Evolutionary conservation across 2,329 filamentous ascomycete species (phyloP), one percentile per base, ranked within the genome.

Genomic region (Colletotrichum phormii): DNA sequence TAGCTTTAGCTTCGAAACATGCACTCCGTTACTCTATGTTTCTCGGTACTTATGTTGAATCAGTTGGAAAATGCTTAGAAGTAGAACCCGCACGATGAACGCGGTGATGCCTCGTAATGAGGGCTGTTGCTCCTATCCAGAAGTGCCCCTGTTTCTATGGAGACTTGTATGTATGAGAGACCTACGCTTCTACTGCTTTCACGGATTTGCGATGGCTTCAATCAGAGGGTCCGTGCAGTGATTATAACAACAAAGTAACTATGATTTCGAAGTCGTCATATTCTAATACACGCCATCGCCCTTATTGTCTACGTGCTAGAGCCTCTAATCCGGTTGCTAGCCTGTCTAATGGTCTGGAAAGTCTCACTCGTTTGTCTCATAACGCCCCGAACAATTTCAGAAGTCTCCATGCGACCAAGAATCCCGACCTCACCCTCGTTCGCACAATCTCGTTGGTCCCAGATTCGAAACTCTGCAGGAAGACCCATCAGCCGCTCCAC

Each of bases 401-500:
- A 58, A 11, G 55, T 15, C 4, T 35, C 15, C n/a, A 22, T 9
- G 13, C 22, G 15, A 33, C 55, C 2, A 13, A 58, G 55, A 22
- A 58, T 58, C 15, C 55, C 55, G 24, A 8, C 55, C 18, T 35
- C 55, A 4, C 18, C 55, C n/a, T 58, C 55, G 11, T 11, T 35
- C 9, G 31, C 18, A 4, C 31, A 4, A 58, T 58, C 55, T 12
- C 18, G 51, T n/a, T 24, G 55, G 8, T 58, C 31, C 55, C 55
- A 58, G 8, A 58, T 35, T 35, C 55, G 55, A 18, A 35, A 58
- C 15, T 58, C 55, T 13, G 31, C 29, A 35, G 55, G 55, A 1
- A 58, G 55, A 58, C 55, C 55, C 55, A 58, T 35, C n/a, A 58
- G 15, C 6, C 55, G 13, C 55, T 58, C 31, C 55, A 58, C 55